These are phyloP conservation scores for Metschnikowia similis DNA, from an alignment of 805 yeast genomes.

Conservation along the genomic window DNA sequence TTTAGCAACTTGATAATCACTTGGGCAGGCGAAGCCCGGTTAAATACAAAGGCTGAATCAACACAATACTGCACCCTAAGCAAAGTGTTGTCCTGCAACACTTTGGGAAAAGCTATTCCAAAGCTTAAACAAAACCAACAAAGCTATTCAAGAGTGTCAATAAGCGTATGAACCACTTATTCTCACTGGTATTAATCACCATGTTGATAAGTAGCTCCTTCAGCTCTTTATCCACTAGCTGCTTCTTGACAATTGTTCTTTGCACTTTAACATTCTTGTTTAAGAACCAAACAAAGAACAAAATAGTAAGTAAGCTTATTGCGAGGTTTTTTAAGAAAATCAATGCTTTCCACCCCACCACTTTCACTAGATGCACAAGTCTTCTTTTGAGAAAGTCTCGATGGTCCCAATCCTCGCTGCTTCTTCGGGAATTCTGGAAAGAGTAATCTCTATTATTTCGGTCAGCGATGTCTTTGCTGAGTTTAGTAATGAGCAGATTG, in stretches of 20 bases:
- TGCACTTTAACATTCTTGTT: constrained; percentile 37
- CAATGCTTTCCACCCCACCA: constrained; percentile 27
- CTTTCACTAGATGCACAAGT: constrained; percentile 20
- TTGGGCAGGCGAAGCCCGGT: not conserved
- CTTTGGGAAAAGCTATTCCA: not conserved
- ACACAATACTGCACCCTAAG: not conserved
- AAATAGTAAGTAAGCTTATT: constrained; percentile 32
- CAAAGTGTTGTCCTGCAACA: constrained; percentile 10
- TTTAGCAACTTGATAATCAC: not conserved
- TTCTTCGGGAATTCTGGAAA: constrained; percentile 7
- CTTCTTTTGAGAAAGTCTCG: constrained; percentile 18
- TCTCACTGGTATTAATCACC: constrained; percentile 39
- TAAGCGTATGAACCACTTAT: constrained; percentile 42
- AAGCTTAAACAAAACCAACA: constrained; percentile 37
- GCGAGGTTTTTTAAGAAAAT: constrained; percentile 32
- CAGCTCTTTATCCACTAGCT: constrained; percentile 19
- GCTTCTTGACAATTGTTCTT: constrained; percentile 36
- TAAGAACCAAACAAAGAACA: constrained; percentile 40
- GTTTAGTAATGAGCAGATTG: constrained; percentile 42
- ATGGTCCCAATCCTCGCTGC: constrained; percentile 8
- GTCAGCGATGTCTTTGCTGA: constrained; percentile 33
- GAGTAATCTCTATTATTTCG: constrained; percentile 2
- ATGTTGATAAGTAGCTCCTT: constrained; percentile 41
- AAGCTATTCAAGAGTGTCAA: constrained; percentile 34
- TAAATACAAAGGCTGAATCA: not conserved